A percentile compares a stretch with the other conserved stretches of the same genome.
These are phyloP conservation scores for Neurospora sp. DNA, from an alignment of 495 filamentous ascomycete species.

Conservation along the genomic window DNA sequence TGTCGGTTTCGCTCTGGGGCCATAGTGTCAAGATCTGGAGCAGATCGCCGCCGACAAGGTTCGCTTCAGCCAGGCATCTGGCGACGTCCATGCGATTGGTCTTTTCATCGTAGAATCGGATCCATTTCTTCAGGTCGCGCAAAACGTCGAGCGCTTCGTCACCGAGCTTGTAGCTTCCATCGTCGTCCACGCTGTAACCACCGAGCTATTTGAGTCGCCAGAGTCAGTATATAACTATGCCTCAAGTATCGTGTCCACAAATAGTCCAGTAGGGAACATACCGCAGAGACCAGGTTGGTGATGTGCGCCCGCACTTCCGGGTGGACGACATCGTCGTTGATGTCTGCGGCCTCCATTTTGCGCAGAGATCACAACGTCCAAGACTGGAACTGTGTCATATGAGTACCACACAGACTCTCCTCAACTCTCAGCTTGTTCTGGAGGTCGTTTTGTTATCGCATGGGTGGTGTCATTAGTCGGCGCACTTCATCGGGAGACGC, in stretches of 20 bases:
- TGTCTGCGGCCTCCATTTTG: slow-evolving; percentile 42
- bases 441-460: not conserved
- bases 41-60: slow-evolving; percentile 82
- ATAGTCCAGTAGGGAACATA: slow-evolving; percentile 35
- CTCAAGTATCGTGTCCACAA: not conserved
- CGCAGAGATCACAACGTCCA: slow-evolving; percentile 7
- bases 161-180: slow-evolving; percentile 69
- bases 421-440: not conserved
- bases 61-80: slow-evolving; percentile 82
- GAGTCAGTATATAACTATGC: not conserved
- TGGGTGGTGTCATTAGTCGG: not conserved
- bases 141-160: slow-evolving; percentile 89
- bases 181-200: slow-evolving; percentile 70
- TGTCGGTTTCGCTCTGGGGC: slow-evolving; percentile 59
- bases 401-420: not conserved
- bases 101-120: slow-evolving; percentile 90
- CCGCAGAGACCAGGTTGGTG: slow-evolving; percentile 82
- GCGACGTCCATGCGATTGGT: slow-evolving; percentile 92
- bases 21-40: slow-evolving; percentile 79
- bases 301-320: slow-evolving; percentile 85
- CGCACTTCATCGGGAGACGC: not conserved
- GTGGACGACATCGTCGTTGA: slow-evolving; percentile 51
- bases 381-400: not conserved
- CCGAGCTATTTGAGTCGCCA: slow-evolving; percentile 53
- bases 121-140: slow-evolving; percentile 86